phyloP scores from a whole-genome alignment of 257 asterid species.

The Vinca minor region DNA sequence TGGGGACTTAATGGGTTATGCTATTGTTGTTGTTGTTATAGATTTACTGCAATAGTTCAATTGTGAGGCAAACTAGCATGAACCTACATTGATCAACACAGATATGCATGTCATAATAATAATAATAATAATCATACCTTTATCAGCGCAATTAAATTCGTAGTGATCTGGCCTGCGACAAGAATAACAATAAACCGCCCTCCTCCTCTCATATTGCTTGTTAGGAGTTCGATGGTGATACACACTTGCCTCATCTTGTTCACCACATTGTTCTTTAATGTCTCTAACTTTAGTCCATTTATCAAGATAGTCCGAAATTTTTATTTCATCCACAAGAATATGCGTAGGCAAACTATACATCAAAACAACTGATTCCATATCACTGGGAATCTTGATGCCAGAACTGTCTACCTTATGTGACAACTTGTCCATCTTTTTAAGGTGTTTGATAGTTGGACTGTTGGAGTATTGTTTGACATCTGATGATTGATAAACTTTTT shows the following conservation, averaged over 20 bases:
- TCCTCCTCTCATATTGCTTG: neutral
- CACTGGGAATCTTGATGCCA: constrained; percentile 8
- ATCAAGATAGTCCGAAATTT: neutral
- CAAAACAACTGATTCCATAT: constrained; percentile 13
- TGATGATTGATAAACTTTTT: constrained; percentile 5
- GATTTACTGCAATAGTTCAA: neutral
- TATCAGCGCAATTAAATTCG: constrained; percentile 9
- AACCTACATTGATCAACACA: neutral
- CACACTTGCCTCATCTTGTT: neutral
- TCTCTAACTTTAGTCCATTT: neutral
- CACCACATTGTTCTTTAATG: neutral
- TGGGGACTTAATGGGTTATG: too few species aligned
- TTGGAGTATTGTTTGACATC: too few species aligned
- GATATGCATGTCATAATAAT: neutral
- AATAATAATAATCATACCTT: neutral
- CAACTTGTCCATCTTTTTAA: neutral
- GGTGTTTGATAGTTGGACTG: neutral
- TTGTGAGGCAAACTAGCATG: neutral
- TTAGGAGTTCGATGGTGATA: neutral
- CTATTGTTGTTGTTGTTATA: too few species aligned
- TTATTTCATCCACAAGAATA: neutral
- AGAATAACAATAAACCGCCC: constrained; percentile 6
- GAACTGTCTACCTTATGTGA: neutral
- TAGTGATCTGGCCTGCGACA: constrained; percentile 16
- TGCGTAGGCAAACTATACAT: constrained; percentile 10